Base-by-base conservation (phyloP, 2,329 filamentous ascomycete genomes). In the Fusarium sp. region DNA sequence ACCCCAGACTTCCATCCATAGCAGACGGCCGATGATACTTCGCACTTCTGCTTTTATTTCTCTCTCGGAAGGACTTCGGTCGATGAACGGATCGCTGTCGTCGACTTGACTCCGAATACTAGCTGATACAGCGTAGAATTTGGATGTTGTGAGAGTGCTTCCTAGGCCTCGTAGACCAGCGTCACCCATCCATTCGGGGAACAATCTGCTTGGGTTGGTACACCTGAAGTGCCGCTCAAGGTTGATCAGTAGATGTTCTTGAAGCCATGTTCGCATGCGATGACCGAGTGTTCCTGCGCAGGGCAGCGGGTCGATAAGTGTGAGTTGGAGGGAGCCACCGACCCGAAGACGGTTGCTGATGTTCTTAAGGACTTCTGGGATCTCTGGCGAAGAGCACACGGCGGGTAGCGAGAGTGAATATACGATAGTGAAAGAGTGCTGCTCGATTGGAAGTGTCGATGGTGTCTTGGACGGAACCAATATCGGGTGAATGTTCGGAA, bases 1-100 rank as follows among this genome's bases (percentile, higher is more conserved):
- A 0, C 89, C 88, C 89, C 89, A 91, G 15, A 88, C 83, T 73
- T 90, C 86, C 73, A 84, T 83, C 89, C 89, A 91, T 20, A 91
- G 79, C 81, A 88, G 85, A 38, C 87, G 83, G 0, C 87, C 88
- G 2, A 88, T 82, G 4, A 86, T 77, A 60, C 83, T 87, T 60
- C 85, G 84, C 6, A 90, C 81, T 73, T 89, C 83, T 3, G 79
- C 81, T 67, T 83, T 83, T 2, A 78, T 71, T 54, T 81, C 78
- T 30, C 76, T 75, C 12, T 81, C 79, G 9, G 57, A 58, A 11
- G 63, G 68, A 2, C 35, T 17, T 27, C 58, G 64, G 13, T 79
- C 75, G 3, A 73, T 65, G 12, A 71, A 75, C 0, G 70, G 73
- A 13, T 80, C 77, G 8, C 61, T 60, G 6, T 77, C 70, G 20